A percentile compares a stretch with the other conserved stretches of the same genome.
phyloP scores from a whole-genome alignment of 1,284 basidiomycete genomes.

The Trametes sp. region DNA sequence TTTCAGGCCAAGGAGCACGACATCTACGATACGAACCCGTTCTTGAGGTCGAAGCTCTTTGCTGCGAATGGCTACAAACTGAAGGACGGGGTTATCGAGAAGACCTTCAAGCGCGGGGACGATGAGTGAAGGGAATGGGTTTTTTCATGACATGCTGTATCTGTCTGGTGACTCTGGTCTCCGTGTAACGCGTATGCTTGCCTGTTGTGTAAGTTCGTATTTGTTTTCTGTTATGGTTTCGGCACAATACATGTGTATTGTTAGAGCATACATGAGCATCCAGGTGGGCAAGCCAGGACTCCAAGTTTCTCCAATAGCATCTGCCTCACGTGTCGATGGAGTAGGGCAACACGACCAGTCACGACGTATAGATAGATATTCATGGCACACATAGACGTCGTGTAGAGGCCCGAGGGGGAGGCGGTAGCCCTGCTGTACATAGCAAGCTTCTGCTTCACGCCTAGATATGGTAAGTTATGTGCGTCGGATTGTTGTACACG shows the following conservation, averaged over 20 bases:
- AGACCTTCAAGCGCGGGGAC: constrained; percentile 56
- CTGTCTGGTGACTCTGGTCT: background rate
- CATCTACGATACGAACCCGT: constrained; percentile 89
- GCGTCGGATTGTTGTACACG: too few species aligned
- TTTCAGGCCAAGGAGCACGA: constrained; percentile 91
- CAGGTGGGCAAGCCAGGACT: too few species aligned
- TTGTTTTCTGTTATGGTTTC: background rate
- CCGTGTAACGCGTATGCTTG: background rate
- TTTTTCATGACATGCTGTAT: too few species aligned
- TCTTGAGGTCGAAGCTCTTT: constrained; percentile 88
- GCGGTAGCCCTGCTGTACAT: too few species aligned
- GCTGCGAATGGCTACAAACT: constrained; percentile 89
- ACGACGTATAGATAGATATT: too few species aligned
- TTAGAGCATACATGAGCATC: background rate
- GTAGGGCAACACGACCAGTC: too few species aligned
- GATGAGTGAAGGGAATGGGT: constrained; percentile 15
- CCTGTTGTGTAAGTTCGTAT: background rate
- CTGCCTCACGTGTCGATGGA: too few species aligned
- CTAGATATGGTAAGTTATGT: too few species aligned
- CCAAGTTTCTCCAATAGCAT: too few species aligned
- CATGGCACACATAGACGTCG: too few species aligned
- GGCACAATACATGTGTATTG: background rate
- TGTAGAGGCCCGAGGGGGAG: too few species aligned
- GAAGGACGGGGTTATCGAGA: constrained; percentile 70
- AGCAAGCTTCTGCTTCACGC: too few species aligned